These are phyloP conservation scores for Pseudopithomyces chartarum DNA, from an alignment of 2,329 filamentous ascomycete genomes.

Conservation along the genomic window DNA sequence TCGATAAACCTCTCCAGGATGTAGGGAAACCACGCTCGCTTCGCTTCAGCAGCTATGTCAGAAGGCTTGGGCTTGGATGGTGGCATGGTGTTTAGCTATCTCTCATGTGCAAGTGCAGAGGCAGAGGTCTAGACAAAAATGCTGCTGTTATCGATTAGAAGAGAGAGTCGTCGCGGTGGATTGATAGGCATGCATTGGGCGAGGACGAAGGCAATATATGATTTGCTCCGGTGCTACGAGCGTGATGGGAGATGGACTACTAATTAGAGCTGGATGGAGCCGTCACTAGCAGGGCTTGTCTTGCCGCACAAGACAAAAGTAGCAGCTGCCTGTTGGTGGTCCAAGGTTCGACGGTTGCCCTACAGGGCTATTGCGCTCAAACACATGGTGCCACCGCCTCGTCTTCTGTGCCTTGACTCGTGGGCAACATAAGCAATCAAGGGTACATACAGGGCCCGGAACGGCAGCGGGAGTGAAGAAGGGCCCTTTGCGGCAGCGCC, in stretches of 20 bases:
- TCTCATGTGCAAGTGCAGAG: conserved; percentile 5
- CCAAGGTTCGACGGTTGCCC: conserved; percentile 25
- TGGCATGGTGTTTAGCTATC: conserved; percentile 52
- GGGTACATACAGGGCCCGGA: conserved; percentile 2
- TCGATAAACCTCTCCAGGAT: conserved; percentile 65
- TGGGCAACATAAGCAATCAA: conserved; percentile 12
- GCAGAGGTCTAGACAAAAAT: conserved; percentile 9
- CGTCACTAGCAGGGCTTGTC: conserved; percentile 32
- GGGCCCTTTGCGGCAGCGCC: neutral
- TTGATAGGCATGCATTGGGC: conserved; percentile 14
- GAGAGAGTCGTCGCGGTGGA: conserved; percentile 12
- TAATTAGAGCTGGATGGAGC: conserved; percentile 33
- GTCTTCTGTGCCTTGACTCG: neutral
- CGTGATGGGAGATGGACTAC: conserved; percentile 37
- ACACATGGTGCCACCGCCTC: conserved; percentile 25
- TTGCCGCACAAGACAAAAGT: conserved; percentile 30
- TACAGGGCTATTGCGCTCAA: conserved; percentile 28
- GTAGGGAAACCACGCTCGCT: conserved; percentile 69
- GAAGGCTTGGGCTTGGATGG: conserved; percentile 66
- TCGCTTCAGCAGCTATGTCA: conserved; percentile 75
- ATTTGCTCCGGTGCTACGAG: conserved; percentile 29
- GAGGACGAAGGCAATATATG: conserved; percentile 29
- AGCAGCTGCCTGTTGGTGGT: conserved; percentile 33
- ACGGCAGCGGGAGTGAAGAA: conserved; percentile 5
- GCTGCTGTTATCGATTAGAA: conserved; percentile 1